These are phyloP conservation scores for Waltiozyma solani DNA, from an alignment of 1,139 yeast species.

Conservation along the genomic window DNA sequence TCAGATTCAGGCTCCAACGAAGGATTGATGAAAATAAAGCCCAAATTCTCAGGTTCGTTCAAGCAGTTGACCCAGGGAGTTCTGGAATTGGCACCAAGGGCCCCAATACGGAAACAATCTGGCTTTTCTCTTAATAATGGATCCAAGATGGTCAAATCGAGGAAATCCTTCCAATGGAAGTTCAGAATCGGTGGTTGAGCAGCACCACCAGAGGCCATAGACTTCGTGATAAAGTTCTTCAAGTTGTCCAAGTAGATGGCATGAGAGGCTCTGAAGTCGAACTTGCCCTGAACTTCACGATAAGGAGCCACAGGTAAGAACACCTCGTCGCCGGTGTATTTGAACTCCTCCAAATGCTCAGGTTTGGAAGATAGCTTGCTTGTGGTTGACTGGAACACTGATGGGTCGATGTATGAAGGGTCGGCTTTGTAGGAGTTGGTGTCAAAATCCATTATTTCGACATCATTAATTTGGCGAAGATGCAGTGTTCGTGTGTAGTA, in stretches of 20 bases:
- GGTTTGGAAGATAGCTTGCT: constrained; percentile 4
- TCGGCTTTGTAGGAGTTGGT: constrained; percentile 13
- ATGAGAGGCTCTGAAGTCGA: constrained; percentile 23
- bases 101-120: constrained; percentile 27
- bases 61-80: constrained; percentile 28
- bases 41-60: constrained; percentile 22
- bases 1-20: constrained; percentile 24
- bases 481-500: constrained; percentile 5
- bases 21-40: constrained; percentile 23
- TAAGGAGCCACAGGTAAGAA: constrained; percentile 27
- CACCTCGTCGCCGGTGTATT: constrained; percentile 19
- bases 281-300: constrained; percentile 21
- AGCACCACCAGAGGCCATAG: constrained; percentile 15
- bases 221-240: constrained; percentile 19
- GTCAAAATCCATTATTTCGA: constrained; percentile 13
- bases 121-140: constrained; percentile 26
- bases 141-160: constrained; percentile 23
- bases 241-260: constrained; percentile 22
- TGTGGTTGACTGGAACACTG: constrained; percentile 4
- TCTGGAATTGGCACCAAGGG: constrained; percentile 25
- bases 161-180: constrained; percentile 28
- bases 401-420: constrained; percentile 10
- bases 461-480: constrained; percentile 6
- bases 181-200: constrained; percentile 22
- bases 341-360: constrained; percentile 18